Evolutionary conservation across 441 rosid species (phyloP), one percentile per base, ranked within the genome.

Genomic region (Euphorbia celastroides): DNA sequence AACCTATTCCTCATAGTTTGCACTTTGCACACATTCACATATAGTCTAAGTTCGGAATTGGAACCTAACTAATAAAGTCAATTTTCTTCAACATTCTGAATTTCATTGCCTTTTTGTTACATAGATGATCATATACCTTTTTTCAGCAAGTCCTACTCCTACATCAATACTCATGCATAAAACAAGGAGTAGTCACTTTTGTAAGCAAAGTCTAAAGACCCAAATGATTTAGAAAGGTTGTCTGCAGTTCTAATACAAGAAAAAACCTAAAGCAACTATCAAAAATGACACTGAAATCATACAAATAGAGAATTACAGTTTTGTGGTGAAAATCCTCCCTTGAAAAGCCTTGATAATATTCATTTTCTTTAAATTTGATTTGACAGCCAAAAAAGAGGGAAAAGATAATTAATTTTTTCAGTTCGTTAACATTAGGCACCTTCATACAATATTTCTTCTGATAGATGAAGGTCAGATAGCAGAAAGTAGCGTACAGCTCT

Each of bases 401-500:
- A n/a, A 54, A 34, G 16, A 3, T 62, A 59, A 19, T 25, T 2
- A 27, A 55, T 38, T 52, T 27, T 27, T 31, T 55, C 64, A 59
- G 76, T 74, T 65, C 70, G 79, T 76, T 70, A 67, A 73, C 70
- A 80, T 76, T 70, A 67, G 75, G 89, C 92, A 86, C 92, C 83
- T 82, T 84, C 69, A 80, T 63, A 57, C 68, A 48, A 67, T 64
- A 48, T 80, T 71, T 70, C 75, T 72, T 76, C 80, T 57, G 84
- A 83, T 80, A 84, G 88, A 81, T 77, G 71, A 84, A 86, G 90
- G 88, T 75, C 67, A 79, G 78, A 79, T 66, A 78, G 74, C 79
- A 86, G 72, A 86, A 82, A 88, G 91, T 82, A 85, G 87, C 95
- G 75, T 93, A 91, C 97, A 93, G 95, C 95, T 93, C 81, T 79